A percentile compares a stretch with the other conserved stretches of the same genome.
Conservation (phyloP, 768 basidiomycete genomes). For the Rhodotorula sphaerocarpa region DNA sequence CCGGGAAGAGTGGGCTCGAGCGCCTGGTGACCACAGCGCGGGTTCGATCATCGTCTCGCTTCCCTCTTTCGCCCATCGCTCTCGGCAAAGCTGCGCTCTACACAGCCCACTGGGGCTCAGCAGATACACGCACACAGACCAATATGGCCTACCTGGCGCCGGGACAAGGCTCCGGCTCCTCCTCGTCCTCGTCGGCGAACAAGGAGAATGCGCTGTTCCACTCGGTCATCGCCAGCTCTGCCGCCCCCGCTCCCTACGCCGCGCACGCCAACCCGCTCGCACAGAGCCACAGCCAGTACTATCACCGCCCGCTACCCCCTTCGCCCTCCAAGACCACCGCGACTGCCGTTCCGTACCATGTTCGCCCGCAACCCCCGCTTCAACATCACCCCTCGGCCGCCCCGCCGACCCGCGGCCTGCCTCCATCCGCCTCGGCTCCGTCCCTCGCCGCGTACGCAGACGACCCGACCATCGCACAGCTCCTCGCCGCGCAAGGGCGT, state of each 20-base stretch:
- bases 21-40: too few species aligned
- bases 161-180: too few species aligned
- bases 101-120: too few species aligned
- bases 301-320: neutral
- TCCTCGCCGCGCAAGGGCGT: slow-evolving; percentile 26
- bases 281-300: neutral
- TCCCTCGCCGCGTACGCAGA: neutral
- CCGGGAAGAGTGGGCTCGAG: too few species aligned
- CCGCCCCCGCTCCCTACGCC: neutral
- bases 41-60: neutral
- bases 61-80: neutral
- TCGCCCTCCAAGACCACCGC: slow-evolving; percentile 6
- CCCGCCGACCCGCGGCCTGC: too few species aligned
- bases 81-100: neutral
- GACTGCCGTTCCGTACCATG: slow-evolving; percentile 12
- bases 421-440: too few species aligned
- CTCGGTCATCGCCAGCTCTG: neutral
- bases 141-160: too few species aligned
- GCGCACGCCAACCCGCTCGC: neutral
- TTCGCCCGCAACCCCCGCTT: slow-evolving; percentile 8
- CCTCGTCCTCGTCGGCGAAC: too few species aligned
- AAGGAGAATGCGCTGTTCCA: slow-evolving; percentile 17
- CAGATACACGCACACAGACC: too few species aligned
- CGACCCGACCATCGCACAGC: slow-evolving; percentile 36
- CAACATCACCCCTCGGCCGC: neutral